These are phyloP conservation scores for Fraxinus excelsior DNA, from an alignment of 257 asterid species.

Conservation along the genomic window DNA sequence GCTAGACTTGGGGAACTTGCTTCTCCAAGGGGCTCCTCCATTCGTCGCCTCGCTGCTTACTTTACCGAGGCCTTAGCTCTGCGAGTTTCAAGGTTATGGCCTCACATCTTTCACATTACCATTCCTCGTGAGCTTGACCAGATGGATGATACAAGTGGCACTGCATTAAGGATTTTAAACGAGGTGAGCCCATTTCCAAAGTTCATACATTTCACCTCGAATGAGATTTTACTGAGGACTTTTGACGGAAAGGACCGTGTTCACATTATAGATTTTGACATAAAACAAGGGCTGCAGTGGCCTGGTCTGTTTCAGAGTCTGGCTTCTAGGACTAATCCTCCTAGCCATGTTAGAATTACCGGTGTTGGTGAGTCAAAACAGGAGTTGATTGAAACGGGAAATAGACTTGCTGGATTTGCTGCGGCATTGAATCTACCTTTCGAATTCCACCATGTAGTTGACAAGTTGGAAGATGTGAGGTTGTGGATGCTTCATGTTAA, in stretches of 20 bases:
- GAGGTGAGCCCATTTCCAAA: slow-evolving; percentile 77
- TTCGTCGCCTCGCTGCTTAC: slow-evolving; percentile 75
- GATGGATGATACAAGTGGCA: slow-evolving; percentile 49
- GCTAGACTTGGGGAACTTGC: slow-evolving; percentile 89
- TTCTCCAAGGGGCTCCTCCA: slow-evolving; percentile 75
- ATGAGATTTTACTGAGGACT: slow-evolving; percentile 77
- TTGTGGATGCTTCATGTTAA: slow-evolving; percentile 99
- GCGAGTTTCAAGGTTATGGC: slow-evolving; percentile 79
- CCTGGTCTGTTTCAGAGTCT: slow-evolving; percentile 87
- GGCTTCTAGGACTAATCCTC: slow-evolving; percentile 71
- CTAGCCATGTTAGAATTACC: slow-evolving; percentile 81
- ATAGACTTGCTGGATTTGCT: slow-evolving; percentile 73
- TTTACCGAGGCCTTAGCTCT: slow-evolving; percentile 84
- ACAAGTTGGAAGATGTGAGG: slow-evolving; percentile 87
- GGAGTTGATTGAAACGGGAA: slow-evolving; percentile 81
- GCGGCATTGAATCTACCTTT: slow-evolving; percentile 66
- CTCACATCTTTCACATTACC: slow-evolving; percentile 63
- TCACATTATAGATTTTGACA: slow-evolving; percentile 91
- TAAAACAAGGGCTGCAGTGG: slow-evolving; percentile 96
- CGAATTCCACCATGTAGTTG: slow-evolving; percentile 92
- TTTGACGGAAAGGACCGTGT: slow-evolving; percentile 84
- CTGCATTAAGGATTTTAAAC: slow-evolving; percentile 63
- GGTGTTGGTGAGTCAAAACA: slow-evolving; percentile 92
- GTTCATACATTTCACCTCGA: slow-evolving; percentile 85
- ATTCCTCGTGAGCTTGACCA: slow-evolving; percentile 74